Conservation (phyloP, 805 yeast species). For the Priceomyces castillae region DNA sequence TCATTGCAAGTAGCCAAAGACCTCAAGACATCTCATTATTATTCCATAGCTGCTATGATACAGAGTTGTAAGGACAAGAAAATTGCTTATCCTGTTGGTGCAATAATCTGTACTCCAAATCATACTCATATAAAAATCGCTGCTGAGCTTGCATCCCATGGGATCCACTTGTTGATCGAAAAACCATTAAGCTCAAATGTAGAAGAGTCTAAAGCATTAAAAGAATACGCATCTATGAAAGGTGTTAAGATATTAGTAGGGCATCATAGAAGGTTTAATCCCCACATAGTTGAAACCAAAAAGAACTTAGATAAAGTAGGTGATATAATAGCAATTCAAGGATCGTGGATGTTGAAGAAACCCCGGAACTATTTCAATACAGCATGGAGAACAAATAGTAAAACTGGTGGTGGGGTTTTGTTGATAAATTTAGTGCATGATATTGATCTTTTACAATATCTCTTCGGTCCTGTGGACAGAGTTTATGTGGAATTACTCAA, state of each 20-base stretch:
- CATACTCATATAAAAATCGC: slow-evolving; percentile 35
- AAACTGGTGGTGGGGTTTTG: slow-evolving; percentile 35
- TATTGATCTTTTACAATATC: slow-evolving; percentile 34
- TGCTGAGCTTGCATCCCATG: slow-evolving; percentile 28
- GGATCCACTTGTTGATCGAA: slow-evolving; percentile 35
- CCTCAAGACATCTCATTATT: slow-evolving; percentile 21
- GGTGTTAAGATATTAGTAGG: slow-evolving; percentile 34
- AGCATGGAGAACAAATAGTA: slow-evolving; percentile 31
- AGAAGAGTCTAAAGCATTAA: slow-evolving; percentile 29
- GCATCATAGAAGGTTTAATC: slow-evolving; percentile 41
- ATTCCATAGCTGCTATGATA: slow-evolving; percentile 23
- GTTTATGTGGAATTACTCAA: slow-evolving; percentile 36
- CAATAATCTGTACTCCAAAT: slow-evolving; percentile 40
- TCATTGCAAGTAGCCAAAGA: slow-evolving; percentile 24
- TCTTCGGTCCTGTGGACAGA: slow-evolving; percentile 37
- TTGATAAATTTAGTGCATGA: slow-evolving; percentile 40
- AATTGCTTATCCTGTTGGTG: slow-evolving; percentile 31
- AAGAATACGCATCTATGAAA: slow-evolving; percentile 19
- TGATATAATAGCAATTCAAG: slow-evolving; percentile 34
- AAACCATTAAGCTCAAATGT: slow-evolving; percentile 35
- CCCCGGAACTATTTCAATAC: slow-evolving; percentile 33
- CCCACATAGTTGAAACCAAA: slow-evolving; percentile 35
- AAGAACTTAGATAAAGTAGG: slow-evolving; percentile 28
- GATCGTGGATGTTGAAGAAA: slow-evolving; percentile 37
- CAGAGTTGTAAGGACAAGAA: slow-evolving; percentile 16